phyloP scores from a whole-genome alignment of 1,284 basidiomycete species.

The Rhodotorula sp. region DNA sequence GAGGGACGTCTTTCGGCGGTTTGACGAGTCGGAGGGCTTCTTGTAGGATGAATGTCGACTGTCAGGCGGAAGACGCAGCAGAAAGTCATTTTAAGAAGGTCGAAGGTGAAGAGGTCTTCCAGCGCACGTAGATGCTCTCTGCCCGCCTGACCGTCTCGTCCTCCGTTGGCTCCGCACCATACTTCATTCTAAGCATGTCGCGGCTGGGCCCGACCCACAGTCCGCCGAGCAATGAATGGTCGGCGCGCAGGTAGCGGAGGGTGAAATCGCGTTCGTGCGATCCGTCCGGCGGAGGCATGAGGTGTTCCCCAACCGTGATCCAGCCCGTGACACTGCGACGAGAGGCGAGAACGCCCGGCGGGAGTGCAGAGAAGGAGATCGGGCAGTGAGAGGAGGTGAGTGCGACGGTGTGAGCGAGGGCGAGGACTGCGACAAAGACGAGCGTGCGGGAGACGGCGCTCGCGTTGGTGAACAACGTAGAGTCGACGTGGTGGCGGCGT shows the following conservation, averaged over 20 bases:
- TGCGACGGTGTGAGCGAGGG: conserved; percentile 12
- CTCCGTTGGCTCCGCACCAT: conserved; percentile 19
- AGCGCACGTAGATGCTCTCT: conserved; percentile 51
- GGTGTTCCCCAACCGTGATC: conserved; percentile 71
- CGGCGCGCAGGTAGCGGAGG: conserved; percentile 76
- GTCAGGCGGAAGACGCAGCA: conserved; percentile 52
- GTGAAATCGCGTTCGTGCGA: conserved; percentile 53
- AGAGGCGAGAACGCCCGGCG: conserved; percentile 59
- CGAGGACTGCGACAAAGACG: conserved; percentile 1
- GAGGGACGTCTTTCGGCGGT: conserved; percentile 50
- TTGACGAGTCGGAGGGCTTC: conserved; percentile 72
- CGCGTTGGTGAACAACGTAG: neutral
- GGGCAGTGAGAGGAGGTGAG: conserved; percentile 21
- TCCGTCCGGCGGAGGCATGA: neutral
- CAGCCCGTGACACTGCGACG: conserved; percentile 70
- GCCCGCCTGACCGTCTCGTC: conserved; percentile 44
- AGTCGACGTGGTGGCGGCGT: neutral
- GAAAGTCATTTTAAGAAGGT: neutral
- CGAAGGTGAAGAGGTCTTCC: neutral
- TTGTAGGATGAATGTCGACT: conserved; percentile 77
- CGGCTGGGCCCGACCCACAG: conserved; percentile 64
- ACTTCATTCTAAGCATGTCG: conserved; percentile 49
- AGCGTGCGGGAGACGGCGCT: neutral
- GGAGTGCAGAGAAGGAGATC: neutral
- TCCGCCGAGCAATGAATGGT: conserved; percentile 84